Evolutionary conservation across 345 rosid genomes (phyloP), one percentile per base, ranked within the genome.

Genomic region (Psidium friedrichsthalianum): DNA sequence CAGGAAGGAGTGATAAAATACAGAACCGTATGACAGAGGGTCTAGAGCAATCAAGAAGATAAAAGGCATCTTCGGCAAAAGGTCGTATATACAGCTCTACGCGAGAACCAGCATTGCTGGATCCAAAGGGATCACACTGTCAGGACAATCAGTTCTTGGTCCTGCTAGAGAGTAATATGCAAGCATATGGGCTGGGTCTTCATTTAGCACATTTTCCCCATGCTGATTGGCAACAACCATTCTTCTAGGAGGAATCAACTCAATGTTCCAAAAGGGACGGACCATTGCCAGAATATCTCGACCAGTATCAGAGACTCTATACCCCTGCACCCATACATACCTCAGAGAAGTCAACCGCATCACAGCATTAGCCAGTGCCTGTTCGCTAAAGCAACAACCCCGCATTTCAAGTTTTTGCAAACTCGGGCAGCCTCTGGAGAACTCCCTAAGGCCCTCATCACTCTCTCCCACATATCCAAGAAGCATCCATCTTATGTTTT

Each of bases 321-420:
- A 98, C 2, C 99, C 99, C 87, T 98, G 99, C 83, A 98, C 98
- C 99, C 99, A 98, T 51, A 98, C 86, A 85, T 95, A 98, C 90
- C 99, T 95, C 86, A 98, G 87, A 53, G 98, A 94, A 82, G 93
- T 84, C 86, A 98, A 85, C 44, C 91, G 92, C 90, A 85, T 83
- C 10, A 89, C 99, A 32, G 97, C 95, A 51, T 80, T 88, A 14
- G 99, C 96, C 22, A 98, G 87, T 36, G 98, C 99, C 27, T 76
- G 84, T 88, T 95, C 99, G 15, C 93, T 95, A 91, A 98, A 98
- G 90, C 91, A 92, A 87, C 99, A 98, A 10, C 95, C 97, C 87
- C 98, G 93, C 95, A 98, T 98, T 88, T 98, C 99, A 16, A 98
- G 94, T 87, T 94, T 98, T 87, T 93, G 96, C 81, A 98, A 91